Evolutionary conservation across 768 basidiomycete genomes (phyloP).

Genomic region (Leucosporidium scottii): DNA sequence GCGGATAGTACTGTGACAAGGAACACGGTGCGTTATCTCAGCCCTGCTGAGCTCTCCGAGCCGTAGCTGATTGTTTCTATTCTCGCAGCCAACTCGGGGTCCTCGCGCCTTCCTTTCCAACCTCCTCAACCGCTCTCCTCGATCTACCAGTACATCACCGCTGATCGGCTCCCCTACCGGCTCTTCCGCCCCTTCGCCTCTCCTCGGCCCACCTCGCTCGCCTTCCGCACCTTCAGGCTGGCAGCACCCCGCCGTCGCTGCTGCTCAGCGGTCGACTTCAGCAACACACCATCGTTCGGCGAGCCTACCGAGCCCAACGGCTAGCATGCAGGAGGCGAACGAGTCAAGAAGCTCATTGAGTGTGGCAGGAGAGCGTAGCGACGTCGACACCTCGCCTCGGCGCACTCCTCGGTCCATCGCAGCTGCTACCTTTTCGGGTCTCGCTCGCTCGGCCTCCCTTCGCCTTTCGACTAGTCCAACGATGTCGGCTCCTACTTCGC

Average conservation of each 20-base stretch:
- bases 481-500: not conserved
- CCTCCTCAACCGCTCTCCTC: conserved; percentile 19
- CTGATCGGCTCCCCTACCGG: not conserved
- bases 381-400: not conserved
- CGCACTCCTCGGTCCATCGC: conserved; percentile 7
- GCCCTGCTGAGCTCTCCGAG: not conserved
- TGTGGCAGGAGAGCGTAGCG: not conserved
- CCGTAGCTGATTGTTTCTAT: not conserved
- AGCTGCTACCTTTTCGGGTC: conserved; percentile 1
- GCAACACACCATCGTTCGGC: not conserved
- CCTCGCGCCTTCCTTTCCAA: conserved; percentile 18
- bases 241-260: not conserved
- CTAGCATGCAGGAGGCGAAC: not conserved
- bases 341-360: not conserved
- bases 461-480: not conserved
- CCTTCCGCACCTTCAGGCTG: conserved; percentile 1
- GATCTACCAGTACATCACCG: conserved; percentile 2
- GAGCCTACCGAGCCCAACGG: conserved; percentile 2
- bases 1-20: not conserved
- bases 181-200: not conserved
- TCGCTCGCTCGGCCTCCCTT: conserved; percentile 4
- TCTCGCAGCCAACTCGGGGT: not conserved
- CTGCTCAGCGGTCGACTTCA: not conserved
- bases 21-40: not conserved
- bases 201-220: not conserved